Percentiles rank a stretch among this genome's conserved stretches.
Evolutionary conservation across 2,329 filamentous ascomycete species (phyloP).

Genomic region (Colletotrichum nymphaeae): DNA sequence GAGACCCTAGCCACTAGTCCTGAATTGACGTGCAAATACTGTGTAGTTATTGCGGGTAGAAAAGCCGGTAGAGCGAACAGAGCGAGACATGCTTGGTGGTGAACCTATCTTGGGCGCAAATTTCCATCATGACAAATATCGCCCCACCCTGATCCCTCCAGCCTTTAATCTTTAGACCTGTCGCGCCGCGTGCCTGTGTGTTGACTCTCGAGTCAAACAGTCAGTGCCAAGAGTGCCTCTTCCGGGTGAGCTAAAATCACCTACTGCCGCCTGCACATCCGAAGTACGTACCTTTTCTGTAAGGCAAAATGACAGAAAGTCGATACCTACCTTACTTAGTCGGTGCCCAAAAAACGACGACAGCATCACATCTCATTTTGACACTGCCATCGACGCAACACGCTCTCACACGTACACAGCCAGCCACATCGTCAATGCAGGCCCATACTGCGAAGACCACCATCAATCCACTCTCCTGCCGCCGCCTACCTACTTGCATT

Average conservation of each 20-base stretch:
- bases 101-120: neutral
- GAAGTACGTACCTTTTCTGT: neutral
- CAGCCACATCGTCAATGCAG: neutral
- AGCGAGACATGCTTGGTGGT: neutral
- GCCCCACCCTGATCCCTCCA: neutral
- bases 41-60: neutral
- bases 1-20: neutral
- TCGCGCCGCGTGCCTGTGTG: too few relatives aligned
- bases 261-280: neutral
- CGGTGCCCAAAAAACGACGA: neutral
- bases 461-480: neutral
- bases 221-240: neutral
- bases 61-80: neutral
- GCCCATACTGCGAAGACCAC: neutral
- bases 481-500: neutral
- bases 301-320: neutral
- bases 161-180: neutral
- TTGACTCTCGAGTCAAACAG: neutral
- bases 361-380: neutral
- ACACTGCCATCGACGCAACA: neutral
- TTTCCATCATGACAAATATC: constrained; percentile 23
- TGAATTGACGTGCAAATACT: neutral
- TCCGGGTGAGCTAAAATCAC: neutral
- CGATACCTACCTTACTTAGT: neutral
- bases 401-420: neutral